phyloP scores from a whole-genome alignment of 305 asterid species.

The Coffea humblotiana region DNA sequence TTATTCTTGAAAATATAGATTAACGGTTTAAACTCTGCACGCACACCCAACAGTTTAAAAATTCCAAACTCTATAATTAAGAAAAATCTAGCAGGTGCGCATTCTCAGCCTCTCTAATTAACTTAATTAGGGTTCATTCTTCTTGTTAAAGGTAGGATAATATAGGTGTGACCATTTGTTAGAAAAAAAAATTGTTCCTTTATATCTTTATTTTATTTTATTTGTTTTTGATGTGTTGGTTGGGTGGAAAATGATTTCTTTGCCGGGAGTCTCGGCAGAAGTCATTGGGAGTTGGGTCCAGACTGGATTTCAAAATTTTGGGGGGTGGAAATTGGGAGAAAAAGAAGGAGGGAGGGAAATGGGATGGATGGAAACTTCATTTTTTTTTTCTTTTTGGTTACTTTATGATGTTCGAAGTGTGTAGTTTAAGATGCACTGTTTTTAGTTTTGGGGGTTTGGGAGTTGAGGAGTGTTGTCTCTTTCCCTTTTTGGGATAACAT shows the following conservation, averaged over 20 bases:
- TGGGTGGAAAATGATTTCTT: slow-evolving; percentile 30
- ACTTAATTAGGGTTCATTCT: too few species aligned
- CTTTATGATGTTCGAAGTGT: slow-evolving; percentile 11
- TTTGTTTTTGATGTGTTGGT: slow-evolving; percentile 12
- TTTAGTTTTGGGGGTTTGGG: slow-evolving; percentile 6
- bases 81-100: too few species aligned
- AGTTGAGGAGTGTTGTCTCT: background rate
- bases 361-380: background rate
- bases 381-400: too few species aligned
- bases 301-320: slow-evolving; percentile 17
- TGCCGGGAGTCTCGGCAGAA: slow-evolving; percentile 67
- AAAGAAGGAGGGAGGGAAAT: background rate
- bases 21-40: too few species aligned
- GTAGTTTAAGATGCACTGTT: slow-evolving; percentile 24
- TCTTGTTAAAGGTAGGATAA: too few species aligned
- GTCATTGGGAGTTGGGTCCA: slow-evolving; percentile 34
- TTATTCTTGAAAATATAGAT: too few species aligned
- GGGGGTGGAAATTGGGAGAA: background rate
- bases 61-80: too few species aligned
- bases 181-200: too few species aligned
- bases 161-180: too few species aligned
- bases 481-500: background rate
- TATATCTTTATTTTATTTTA: background rate
- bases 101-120: too few species aligned
- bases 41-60: too few species aligned